Percentiles rank a stretch among this genome's conserved stretches.
Conservation (phyloP, 2,329 filamentous ascomycete species). For the Neurospora crassa region DNA sequence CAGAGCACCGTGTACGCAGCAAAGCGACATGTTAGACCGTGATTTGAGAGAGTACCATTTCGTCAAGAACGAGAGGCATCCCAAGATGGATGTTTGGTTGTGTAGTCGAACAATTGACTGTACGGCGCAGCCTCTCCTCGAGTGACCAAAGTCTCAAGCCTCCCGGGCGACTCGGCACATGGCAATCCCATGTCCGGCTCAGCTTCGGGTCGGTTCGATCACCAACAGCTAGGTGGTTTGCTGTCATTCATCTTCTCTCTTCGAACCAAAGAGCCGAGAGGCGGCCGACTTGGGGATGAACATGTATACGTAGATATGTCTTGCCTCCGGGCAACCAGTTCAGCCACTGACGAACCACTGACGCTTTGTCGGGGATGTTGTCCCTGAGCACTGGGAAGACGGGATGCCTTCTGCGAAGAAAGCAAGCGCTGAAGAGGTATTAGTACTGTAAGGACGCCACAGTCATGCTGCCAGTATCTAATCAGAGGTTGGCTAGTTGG, state of each 20-base stretch:
- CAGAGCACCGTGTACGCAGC: neutral
- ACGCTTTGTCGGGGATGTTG: neutral
- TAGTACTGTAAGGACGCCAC: neutral
- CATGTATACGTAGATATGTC: neutral
- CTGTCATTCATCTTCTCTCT: neutral
- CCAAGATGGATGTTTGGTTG: neutral
- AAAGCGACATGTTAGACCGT: neutral
- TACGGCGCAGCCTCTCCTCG: neutral
- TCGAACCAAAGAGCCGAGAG: neutral
- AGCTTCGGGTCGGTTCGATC: neutral
- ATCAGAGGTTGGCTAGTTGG: neutral
- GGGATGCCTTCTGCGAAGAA: neutral
- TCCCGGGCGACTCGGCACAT: neutral
- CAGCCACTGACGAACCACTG: neutral
- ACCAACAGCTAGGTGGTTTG: neutral
- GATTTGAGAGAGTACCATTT: neutral
- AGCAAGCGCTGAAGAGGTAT: neutral
- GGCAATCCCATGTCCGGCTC: neutral
- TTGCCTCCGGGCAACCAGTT: neutral
- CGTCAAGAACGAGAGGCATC: neutral
- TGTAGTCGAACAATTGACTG: neutral
- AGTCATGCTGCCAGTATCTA: neutral
- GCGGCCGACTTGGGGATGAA: neutral
- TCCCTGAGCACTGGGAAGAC: neutral
- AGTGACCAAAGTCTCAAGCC: neutral